phyloP scores from a whole-genome alignment of 495 filamentous ascomycete genomes.

The Penicillium lagena region DNA sequence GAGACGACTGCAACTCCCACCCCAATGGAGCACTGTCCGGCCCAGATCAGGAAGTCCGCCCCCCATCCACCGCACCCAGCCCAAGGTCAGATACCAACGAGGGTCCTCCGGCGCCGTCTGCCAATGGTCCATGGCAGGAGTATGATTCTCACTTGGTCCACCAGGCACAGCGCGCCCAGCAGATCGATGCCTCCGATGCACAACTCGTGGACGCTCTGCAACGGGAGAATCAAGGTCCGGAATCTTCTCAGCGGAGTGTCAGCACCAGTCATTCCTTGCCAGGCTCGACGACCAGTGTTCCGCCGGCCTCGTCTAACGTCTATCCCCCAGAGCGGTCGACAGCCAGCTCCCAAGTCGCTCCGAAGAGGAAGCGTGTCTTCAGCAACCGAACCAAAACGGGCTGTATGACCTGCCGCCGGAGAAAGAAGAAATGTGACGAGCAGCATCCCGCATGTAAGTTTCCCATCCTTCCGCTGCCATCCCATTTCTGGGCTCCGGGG shows the following conservation, averaged over 20 bases:
- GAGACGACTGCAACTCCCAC: slow-evolving; percentile 3
- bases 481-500: no score
- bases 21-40: slow-evolving; percentile 13
- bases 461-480: background rate
- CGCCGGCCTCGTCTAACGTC: slow-evolving; percentile 25
- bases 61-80: slow-evolving; percentile 16
- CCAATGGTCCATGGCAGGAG: slow-evolving; percentile 32
- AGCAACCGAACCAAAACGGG: slow-evolving; percentile 97
- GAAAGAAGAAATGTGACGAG: slow-evolving; percentile 99
- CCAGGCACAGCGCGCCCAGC: slow-evolving; percentile 39
- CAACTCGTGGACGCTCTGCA: slow-evolving; percentile 46
- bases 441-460: slow-evolving; percentile 81
- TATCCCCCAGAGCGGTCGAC: slow-evolving; percentile 35
- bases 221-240: slow-evolving; percentile 39
- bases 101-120: slow-evolving; percentile 17
- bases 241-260: slow-evolving; percentile 24
- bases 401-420: slow-evolving; percentile 86
- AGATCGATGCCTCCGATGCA: slow-evolving; percentile 44
- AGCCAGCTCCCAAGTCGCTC: slow-evolving; percentile 55
- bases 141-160: slow-evolving; percentile 36
- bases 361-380: slow-evolving; percentile 82
- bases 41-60: slow-evolving; percentile 17
- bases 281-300: slow-evolving; percentile 22
- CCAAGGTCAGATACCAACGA: slow-evolving; percentile 27
- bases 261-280: slow-evolving; percentile 26